Conservation (phyloP, 805 yeast genomes). For the Schwanniomyces polymorphus region DNA sequence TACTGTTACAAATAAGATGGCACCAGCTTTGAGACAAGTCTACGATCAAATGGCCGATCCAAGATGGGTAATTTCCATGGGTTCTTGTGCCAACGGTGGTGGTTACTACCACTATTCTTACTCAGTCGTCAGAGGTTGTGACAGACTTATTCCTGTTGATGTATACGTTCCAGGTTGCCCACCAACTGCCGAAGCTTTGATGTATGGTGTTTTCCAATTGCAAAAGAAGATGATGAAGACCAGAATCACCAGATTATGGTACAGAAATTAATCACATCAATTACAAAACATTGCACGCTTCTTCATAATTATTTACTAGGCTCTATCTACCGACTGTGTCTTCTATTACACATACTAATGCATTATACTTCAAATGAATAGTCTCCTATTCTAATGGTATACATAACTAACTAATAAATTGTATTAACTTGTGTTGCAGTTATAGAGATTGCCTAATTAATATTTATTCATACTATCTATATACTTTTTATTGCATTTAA, state of each 20-base stretch:
- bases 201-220: conserved; percentile 86
- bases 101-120: conserved; percentile 90
- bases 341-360: not conserved
- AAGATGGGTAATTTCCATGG: conserved; percentile 93
- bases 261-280: conserved; percentile 46
- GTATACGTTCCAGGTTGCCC: conserved; percentile 94
- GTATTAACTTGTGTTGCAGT: not conserved
- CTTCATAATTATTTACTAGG: conserved; percentile 1
- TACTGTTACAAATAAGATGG: conserved; percentile 89
- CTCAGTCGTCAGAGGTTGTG: conserved; percentile 88
- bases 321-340: not conserved
- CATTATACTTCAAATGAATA: not conserved
- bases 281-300: not conserved
- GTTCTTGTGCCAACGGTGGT: conserved; percentile 92
- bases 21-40: conserved; percentile 89
- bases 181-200: conserved; percentile 85
- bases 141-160: conserved; percentile 84
- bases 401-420: not conserved
- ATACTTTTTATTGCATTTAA: not conserved
- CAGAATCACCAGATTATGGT: conserved; percentile 83
- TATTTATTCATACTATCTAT: not conserved
- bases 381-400: not conserved
- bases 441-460: not conserved
- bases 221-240: conserved; percentile 88
- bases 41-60: conserved; percentile 96